Evolutionary conservation across 1,284 basidiomycete species (phyloP).

Genomic region (Mycosarcoma mackinlayi): DNA sequence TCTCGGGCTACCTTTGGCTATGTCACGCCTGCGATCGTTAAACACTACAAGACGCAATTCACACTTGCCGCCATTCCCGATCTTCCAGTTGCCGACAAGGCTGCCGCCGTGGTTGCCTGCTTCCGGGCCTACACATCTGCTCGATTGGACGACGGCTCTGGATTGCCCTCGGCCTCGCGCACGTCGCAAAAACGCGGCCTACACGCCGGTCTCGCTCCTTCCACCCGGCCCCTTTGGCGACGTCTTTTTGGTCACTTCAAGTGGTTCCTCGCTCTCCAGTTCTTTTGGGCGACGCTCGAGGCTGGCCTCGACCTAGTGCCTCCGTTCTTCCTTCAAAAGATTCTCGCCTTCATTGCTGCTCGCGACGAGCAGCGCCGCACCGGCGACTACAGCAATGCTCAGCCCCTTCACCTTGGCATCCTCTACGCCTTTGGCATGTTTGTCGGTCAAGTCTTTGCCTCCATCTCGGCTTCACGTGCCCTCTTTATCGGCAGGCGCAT

Average conservation of each 20-base stretch:
- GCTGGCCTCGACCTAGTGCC: constrained; percentile 71
- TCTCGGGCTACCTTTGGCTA: constrained; percentile 63
- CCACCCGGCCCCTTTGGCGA: constrained; percentile 63
- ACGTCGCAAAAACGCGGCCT: constrained; percentile 21
- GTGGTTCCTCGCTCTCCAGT: constrained; percentile 59
- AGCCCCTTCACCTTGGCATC: constrained; percentile 71
- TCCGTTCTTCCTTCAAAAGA: constrained; percentile 71
- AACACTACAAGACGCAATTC: constrained; percentile 70
- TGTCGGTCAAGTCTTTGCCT: constrained; percentile 69
- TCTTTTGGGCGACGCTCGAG: constrained; percentile 70
- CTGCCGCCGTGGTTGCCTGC: constrained; percentile 68
- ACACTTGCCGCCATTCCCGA: constrained; percentile 71
- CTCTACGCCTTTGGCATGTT: constrained; percentile 72
- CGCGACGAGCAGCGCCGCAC: constrained; percentile 35
- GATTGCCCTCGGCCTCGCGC: neutral
- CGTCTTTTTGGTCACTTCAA: constrained; percentile 69
- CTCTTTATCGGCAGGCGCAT: constrained; percentile 71
- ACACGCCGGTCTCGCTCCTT: constrained; percentile 59
- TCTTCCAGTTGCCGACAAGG: constrained; percentile 71
- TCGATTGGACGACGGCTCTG: constrained; percentile 11
- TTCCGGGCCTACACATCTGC: constrained; percentile 58
- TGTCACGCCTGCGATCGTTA: constrained; percentile 68
- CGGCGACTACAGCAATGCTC: constrained; percentile 21
- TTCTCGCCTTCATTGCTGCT: constrained; percentile 70
- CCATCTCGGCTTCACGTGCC: constrained; percentile 69